Percentiles rank a stretch among this genome's conserved stretches.
Conservation (phyloP, 805 yeast genomes). For the Soucietia sequanensis region DNA sequence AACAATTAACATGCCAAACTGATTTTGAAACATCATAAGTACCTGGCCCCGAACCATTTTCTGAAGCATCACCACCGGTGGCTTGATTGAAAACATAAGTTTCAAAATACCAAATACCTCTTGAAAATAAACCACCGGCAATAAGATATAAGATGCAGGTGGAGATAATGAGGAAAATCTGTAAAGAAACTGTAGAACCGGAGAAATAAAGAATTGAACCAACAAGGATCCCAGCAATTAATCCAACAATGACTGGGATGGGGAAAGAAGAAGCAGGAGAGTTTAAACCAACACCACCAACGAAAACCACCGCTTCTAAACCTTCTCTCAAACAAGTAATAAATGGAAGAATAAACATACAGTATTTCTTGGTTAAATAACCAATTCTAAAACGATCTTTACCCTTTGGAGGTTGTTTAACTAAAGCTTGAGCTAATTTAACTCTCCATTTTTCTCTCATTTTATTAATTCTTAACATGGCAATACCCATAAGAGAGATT, state of each 20-base stretch:
- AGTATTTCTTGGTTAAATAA: constrained; percentile 54
- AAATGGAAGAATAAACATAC: constrained; percentile 86
- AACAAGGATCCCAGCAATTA: constrained; percentile 67
- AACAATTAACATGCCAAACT: constrained; percentile 97
- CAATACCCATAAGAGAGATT: constrained; percentile 89
- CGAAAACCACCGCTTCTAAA: constrained; percentile 91
- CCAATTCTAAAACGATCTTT: constrained; percentile 42
- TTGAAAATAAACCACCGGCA: constrained; percentile 85
- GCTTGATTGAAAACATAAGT: constrained; percentile 54
- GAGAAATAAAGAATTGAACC: constrained; percentile 74
- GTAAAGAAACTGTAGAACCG: constrained; percentile 75
- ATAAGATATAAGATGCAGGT: constrained; percentile 84
- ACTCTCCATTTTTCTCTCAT: constrained; percentile 95
- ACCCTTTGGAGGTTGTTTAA: constrained; percentile 51
- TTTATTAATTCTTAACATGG: constrained; percentile 89
- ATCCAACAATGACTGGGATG: constrained; percentile 82
- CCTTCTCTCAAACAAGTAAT: constrained; percentile 92
- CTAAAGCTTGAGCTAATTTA: constrained; percentile 78
- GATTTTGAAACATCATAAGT: constrained; percentile 73
- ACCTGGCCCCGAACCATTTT: constrained; percentile 88
- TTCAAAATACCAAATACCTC: constrained; percentile 88
- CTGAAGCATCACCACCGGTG: constrained; percentile 93
- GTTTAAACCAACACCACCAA: constrained; percentile 87
- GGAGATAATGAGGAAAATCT: constrained; percentile 77
- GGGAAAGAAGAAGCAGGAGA: constrained; percentile 63